Evolutionary conservation across 169 alveolate genomes (phyloP), one percentile per base, ranked within the genome.

Genomic region (Eimeria nieschulzi): DNA sequence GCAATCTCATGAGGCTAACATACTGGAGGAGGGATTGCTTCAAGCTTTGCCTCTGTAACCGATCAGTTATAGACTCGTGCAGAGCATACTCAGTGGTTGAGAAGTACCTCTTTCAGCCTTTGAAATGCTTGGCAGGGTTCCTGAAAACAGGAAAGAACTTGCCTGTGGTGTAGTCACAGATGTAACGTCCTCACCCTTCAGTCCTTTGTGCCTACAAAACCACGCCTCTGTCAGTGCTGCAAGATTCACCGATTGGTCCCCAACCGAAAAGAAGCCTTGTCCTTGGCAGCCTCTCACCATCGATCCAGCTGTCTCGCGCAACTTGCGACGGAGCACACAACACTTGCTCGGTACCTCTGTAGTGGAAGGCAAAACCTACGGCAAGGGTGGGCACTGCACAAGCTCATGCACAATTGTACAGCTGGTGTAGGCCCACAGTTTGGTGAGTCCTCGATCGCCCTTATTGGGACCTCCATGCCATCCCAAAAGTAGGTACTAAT

Each of bases 271-370:
- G 85, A 15, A 56, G 51, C 83, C 23, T 63, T 19, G 17, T 17
- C n/a, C 0, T 21, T 54, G 23, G 46, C 51, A 33, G 63, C 83
- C 17, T 2, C 76, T 78, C 86, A 92, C 94, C 96, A 71, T 95
- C 94, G 51, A 95, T 95, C 96, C 96, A 95, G 54, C 96, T 94
- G 59, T 93, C 92, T 25, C 95, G 95, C 26, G 95, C 92, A 66
- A 79, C 71, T 46, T 80, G 86, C 17, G 96, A 93, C 12, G 95
- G 68, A 25, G 95, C 94, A 92, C 96, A 95, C 23, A 95, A 39
- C 23, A 93, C 93, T 68, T 95, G 96, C 59, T 93, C 95, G 19
- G 90, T 78, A 21, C 95, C 96, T 21, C 95, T 86, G 68, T 95
- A 95, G 73, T 92, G 82, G 64, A 95, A 95, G 1, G 95, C 88